Base-by-base conservation (phyloP, 192 early-diverging fungal species). In the Umbelopsis sp. region DNA sequence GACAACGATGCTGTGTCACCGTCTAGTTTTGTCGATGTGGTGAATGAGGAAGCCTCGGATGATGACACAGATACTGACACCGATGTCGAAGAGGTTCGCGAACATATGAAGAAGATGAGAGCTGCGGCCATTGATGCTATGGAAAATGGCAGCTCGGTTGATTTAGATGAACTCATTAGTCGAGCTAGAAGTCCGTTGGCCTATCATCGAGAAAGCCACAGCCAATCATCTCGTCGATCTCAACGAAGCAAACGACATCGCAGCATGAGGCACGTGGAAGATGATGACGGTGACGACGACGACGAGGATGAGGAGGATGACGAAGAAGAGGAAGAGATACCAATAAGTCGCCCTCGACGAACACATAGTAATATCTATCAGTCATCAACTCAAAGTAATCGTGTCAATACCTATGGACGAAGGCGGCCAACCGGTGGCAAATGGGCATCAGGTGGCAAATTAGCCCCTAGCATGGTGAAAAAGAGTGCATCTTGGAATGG, bases 61-160 rank as follows among this genome's bases (percentile, higher is more conserved):
- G 72, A 81, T 33, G 81, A 85, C 44, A 87, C 82, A 18, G 86
- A 88, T 35, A 79, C 78, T 16, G 87, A 87, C 47, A 73, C 80
- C 18, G 85, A 87, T 68, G 84, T 83, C 2, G 80, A 85, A 49
- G 76, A 80, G 27, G 85, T 85, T 6, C 80, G 83, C 0, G 71
- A 80, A 68, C 71, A 76, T 49, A 85, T 85, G 79, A 80, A 80
- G 72, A 69, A 71, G 30, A 71, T 82, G 47, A 64, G 83, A n/a
- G 80, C 78, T 1, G 78, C 64, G 1, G 76, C 76, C 20, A 73
- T 78, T 25, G 68, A 70, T 55, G 76, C 76, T 44, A 78, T 78
- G 71, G 71, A 78, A 37, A 78, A 41, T 30, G 71, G 76, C 12
- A 52, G 49, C 45, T 73, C 68, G 6, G 49, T 73, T 44, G 71